Evolutionary conservation across 2,329 filamentous ascomycete genomes (phyloP).

Genomic region (Trichoderma arundinaceum): DNA sequence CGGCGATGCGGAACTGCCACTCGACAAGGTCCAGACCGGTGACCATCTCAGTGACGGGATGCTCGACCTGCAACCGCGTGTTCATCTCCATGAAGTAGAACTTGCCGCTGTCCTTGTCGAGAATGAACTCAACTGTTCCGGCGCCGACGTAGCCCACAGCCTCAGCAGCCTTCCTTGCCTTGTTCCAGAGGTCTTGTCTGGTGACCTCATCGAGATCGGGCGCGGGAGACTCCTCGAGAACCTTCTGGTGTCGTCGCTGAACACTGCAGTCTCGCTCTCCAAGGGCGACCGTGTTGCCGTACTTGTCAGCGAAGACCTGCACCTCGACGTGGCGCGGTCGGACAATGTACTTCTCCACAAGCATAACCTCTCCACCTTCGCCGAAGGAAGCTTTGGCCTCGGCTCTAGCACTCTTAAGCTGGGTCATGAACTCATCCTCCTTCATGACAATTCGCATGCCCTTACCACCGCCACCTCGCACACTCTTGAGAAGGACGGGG

Average conservation of each 20-base stretch:
- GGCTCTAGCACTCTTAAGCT: conserved; percentile 74
- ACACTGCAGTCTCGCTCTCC: conserved; percentile 89
- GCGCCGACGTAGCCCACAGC: conserved; percentile 88
- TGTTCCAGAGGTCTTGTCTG: conserved; percentile 67
- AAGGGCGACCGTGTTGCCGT: conserved; percentile 79
- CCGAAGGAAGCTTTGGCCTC: conserved; percentile 82
- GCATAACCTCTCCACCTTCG: conserved; percentile 77
- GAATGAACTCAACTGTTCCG: conserved; percentile 88
- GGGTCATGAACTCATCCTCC: conserved; percentile 70
- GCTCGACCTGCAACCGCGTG: conserved; percentile 92
- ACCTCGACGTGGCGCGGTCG: conserved; percentile 86
- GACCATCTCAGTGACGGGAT: conserved; percentile 82
- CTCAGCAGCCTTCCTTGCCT: conserved; percentile 68
- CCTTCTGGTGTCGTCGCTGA: conserved; percentile 87
- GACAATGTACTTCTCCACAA: conserved; percentile 83
- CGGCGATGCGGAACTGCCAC: conserved; percentile 86
- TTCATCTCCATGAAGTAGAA: conserved; percentile 88
- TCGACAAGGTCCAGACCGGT: conserved; percentile 79
- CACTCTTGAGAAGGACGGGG: conserved; percentile 79
- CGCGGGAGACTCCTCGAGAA: conserved; percentile 86
- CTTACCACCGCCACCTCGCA: conserved; percentile 81
- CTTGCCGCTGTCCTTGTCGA: conserved; percentile 79
- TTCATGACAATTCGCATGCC: conserved; percentile 77
- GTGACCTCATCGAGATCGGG: conserved; percentile 66
- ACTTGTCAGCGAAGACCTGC: conserved; percentile 84